phyloP scores from a whole-genome alignment of 2,329 filamentous ascomycete species.

The Rugonectria rugulosa region DNA sequence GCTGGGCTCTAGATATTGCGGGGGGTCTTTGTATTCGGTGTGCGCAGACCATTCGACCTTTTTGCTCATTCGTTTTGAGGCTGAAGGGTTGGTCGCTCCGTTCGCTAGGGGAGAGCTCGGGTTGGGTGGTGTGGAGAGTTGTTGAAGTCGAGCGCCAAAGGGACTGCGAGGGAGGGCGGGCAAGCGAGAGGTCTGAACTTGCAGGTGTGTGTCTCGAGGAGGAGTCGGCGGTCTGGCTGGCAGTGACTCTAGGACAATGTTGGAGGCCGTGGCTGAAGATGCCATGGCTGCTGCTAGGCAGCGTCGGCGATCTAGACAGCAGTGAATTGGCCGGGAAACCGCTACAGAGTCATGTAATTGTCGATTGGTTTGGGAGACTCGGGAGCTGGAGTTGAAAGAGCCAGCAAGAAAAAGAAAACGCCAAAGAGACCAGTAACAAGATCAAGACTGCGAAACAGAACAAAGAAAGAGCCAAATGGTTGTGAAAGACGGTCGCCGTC shows the following conservation, averaged over 20 bases:
- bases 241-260: slow-evolving; percentile 57
- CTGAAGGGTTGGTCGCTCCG: slow-evolving; percentile 50
- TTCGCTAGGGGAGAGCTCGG: slow-evolving; percentile 53
- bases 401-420: slow-evolving; percentile 7
- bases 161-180: slow-evolving; percentile 46
- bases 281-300: slow-evolving; percentile 52
- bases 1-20: slow-evolving; percentile 51
- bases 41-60: slow-evolving; percentile 65
- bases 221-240: slow-evolving; percentile 71
- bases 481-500: background rate
- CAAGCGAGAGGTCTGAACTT: slow-evolving; percentile 46
- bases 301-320: slow-evolving; percentile 51
- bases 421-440: background rate
- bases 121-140: slow-evolving; percentile 60
- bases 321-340: slow-evolving; percentile 38
- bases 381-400: slow-evolving; percentile 8
- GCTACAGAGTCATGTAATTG: slow-evolving; percentile 34
- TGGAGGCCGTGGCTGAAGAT: slow-evolving; percentile 50
- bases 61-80: slow-evolving; percentile 57
- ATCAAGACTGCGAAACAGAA: background rate
- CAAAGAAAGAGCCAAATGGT: background rate
- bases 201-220: slow-evolving; percentile 61
- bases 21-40: slow-evolving; percentile 64
- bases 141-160: slow-evolving; percentile 46
- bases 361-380: slow-evolving; percentile 11